Conservation (phyloP, 352 stramenopile genomes). For the Phytophthora boehmeriae region DNA sequence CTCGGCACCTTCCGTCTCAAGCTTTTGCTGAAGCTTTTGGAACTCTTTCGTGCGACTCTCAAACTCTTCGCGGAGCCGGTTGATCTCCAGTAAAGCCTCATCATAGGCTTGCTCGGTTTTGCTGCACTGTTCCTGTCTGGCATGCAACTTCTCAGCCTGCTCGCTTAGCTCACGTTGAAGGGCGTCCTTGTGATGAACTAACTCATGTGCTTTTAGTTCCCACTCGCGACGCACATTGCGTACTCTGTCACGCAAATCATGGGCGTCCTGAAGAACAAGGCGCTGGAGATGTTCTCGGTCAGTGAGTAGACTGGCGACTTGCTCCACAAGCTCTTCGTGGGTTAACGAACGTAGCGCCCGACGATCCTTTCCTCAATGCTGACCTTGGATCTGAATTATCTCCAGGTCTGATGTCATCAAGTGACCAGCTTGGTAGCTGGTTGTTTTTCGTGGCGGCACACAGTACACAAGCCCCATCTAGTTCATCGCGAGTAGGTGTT, state of each 20-base stretch:
- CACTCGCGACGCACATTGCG: conserved; percentile 48
- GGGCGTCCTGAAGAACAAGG: conserved; percentile 48
- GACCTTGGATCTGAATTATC: conserved; percentile 2
- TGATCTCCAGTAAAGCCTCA: conserved; percentile 40
- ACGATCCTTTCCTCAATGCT: conserved; percentile 11
- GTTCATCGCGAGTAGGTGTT: background rate
- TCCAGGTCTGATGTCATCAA: background rate
- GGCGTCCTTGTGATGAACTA: conserved; percentile 43
- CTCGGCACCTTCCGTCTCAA: conserved; percentile 39
- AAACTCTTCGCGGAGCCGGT: conserved; percentile 51
- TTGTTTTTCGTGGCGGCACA: conserved; percentile 18
- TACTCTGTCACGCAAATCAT: conserved; percentile 47
- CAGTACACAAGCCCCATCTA: conserved; percentile 9
- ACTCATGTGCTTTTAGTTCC: conserved; percentile 45
- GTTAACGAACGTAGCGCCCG: conserved; percentile 30
- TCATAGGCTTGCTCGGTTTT: conserved; percentile 29
- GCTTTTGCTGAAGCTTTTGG: conserved; percentile 27
- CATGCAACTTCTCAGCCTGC: conserved; percentile 6
- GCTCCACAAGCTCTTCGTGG: conserved; percentile 50
- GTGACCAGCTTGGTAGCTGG: conserved; percentile 11
- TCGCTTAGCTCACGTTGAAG: conserved; percentile 30
- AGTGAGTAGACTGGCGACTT: conserved; percentile 38
- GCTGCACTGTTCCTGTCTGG: conserved; percentile 32
- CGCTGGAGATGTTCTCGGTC: conserved; percentile 53
- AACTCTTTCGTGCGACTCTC: conserved; percentile 36